Base-by-base conservation (phyloP, 306 rosid genomes). In the Arachis stenosperma region DNA sequence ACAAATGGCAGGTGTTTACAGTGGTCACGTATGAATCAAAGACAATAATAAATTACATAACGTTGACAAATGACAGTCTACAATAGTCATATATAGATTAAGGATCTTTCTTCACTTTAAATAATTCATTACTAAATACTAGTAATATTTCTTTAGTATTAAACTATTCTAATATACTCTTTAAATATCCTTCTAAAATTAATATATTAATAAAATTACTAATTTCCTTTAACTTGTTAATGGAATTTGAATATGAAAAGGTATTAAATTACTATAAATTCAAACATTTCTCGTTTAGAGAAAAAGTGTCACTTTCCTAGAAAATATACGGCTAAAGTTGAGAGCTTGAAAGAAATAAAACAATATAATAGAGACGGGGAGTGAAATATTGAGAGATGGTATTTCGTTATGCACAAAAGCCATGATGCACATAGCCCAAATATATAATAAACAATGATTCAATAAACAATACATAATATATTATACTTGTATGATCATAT, bases 331-430 rank as follows among this genome's bases (percentile, higher is more conserved):
- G 22, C 54, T 44, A 65, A 42, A 6, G 22, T 65, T 65, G 57
- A 29, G 50, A 62, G 50, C 67, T 39, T 40, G 7, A 40, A 8
- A 3, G 3, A 62, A 62, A 30, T 13, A 36, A 48, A 13, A 13
- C 3, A 11, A 67, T 33, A 67, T 48, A 67, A 55, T 8, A 55
- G 36, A 15, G n/a, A 11, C 13, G 29, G 42, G 8, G 37, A 42
- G 27, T 10, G 65, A 27, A 57, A 27, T 14, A 13, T 43, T 57
- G 33, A 57, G 9, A 57, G 54, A 71, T 8, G 36, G 15, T 46
- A 17, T 47, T 75, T 69, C 59, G 73, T 51, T 22, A 15, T 41
- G 27, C 61, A 59, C 9, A 59, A 68, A 46, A 55, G 75, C 2
- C 68, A 33, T 33, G 4, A 66, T 5, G 8, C 40, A 51, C 74